Evolutionary conservation across 768 basidiomycete genomes (phyloP), one percentile per base, ranked within the genome.

Genomic region (Daedaleopsis sinensis): DNA sequence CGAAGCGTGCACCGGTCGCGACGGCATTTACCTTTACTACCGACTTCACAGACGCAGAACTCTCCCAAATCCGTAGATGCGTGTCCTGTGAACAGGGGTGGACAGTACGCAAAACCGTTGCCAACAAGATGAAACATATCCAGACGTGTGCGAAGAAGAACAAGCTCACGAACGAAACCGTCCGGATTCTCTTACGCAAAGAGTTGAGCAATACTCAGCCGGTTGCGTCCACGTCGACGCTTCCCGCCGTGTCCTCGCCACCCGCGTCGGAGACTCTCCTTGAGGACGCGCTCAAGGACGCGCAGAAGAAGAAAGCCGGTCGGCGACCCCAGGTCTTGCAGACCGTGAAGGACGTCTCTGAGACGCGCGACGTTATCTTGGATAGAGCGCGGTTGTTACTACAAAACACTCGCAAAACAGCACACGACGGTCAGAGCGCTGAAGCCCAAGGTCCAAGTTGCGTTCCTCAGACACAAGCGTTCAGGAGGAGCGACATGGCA

Each of bases 111-210:
- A 94, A 94, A 71, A 82, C 82, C 4, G 75, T 75, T 12, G 64
- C 73, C 18, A 84, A 88, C 67, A 94, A 94, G 71, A 72, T 83
- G 69, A 65, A 78, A 3, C 93, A 94, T 69, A 82, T 94, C 43
- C 79, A 79, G 52, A 75, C 78, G 7, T 94, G 93, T 70, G 84
- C 88, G 13, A 86, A 81, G 73, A 92, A 87, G 71, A 76, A 78
- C 21, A 75, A 71, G 5, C 73, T 88, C 44, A 75, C 78, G 7
- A 73, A 82, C 35, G 84, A 85, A 6, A 90, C 89, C 2, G 64
- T 93, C 36, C 71, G 73, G 2, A 61, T 75, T 27, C 77, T 90
- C 24, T 70, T 92, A 6, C 75, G 76, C 27, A 79, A 82, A 63
- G 85, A 86, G 66, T 63, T 85, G 11, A 71, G 71, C 38, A 70